Conservation (phyloP, 2,329 filamentous ascomycete species). For the Metarhizium robertsii region DNA sequence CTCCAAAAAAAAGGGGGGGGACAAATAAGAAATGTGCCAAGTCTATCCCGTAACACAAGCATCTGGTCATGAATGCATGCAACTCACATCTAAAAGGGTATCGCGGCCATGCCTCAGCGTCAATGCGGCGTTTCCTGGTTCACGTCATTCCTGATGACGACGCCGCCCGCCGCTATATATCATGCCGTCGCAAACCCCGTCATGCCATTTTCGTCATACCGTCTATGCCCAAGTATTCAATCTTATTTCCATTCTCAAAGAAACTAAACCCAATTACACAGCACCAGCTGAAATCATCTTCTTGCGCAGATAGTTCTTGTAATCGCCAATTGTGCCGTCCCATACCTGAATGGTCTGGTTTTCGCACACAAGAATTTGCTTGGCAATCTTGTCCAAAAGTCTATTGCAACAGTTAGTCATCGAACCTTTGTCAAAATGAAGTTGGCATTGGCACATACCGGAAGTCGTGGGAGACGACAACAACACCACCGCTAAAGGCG, state of each 20-base stretch:
- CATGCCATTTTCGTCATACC: constrained; percentile 9
- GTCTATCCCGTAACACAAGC: constrained; percentile 22
- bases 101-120: constrained; percentile 19
- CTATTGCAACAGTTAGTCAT: constrained; percentile 34
- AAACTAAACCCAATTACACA: constrained; percentile 52
- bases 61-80: constrained; percentile 14
- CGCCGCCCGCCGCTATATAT: constrained; percentile 9
- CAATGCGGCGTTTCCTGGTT: constrained; percentile 12
- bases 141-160: constrained; percentile 10
- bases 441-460: constrained; percentile 48
- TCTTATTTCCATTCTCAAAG: constrained; percentile 5
- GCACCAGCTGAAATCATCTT: constrained; percentile 91
- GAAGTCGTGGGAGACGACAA: constrained; percentile 98
- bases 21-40: constrained; percentile 16
- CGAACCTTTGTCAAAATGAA: neutral
- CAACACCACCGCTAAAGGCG: constrained; percentile 89
- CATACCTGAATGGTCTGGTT: constrained; percentile 88
- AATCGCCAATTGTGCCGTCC: constrained; percentile 82
- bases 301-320: constrained; percentile 98
- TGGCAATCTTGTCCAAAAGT: constrained; percentile 97
- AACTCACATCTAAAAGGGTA: constrained; percentile 20
- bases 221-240: constrained; percentile 17
- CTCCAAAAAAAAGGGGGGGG: neutral
- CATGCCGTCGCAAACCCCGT: constrained; percentile 9
- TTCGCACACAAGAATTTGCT: constrained; percentile 99